Base-by-base conservation (phyloP, 306 rosid species). In the Dalbergia oliveri region DNA sequence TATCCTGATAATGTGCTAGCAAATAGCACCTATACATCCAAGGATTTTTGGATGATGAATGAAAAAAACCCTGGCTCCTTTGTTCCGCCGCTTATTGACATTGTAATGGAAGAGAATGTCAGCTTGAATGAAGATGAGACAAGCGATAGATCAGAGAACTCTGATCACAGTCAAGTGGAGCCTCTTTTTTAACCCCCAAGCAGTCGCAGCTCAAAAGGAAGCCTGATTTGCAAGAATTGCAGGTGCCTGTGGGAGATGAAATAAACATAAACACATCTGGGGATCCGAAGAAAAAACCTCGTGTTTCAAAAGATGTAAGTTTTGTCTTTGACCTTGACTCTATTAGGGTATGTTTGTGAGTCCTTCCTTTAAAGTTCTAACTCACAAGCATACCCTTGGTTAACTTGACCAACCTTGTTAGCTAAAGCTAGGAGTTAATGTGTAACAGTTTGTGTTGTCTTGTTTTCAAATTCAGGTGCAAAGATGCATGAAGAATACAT, bases 281-380 rank as follows among this genome's bases (percentile, higher is more conserved):
- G 43, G 75, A 73, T 51, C 85, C 62, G 16, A 88, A 81, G 80
- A 89, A 88, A 83, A 87, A 79, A 44, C 63, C 86, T 50, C 88
- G 83, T 50, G 44, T 64, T 66, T 73, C 86, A 34, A 74, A 44
- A 81, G 74, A 89, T 23, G 97, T 88, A 83, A 87, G 94, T 77
- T 15, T 58, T 61, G 59, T 74, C 11, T 41, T 15, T 61, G 33
- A 54, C 23, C 58, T 50, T 59, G 35, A 19, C 67, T 37, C 41
- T 26, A 1, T 26, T 26, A 26, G 31, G 3, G 3, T 26, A 26
- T 26, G 3, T 26, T 26, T 26, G 31, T 26, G 31, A 26, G 31
- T 26, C 3, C 3, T 26, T 26, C 31, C 31, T 26, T 2, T 2
- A 26, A 26, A 26, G 3, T 26, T 2, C 3, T 26, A 26, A 26